Evolutionary conservation across 2,329 filamentous ascomycete genomes (phyloP).

Genomic region (Nothophoma quercina): DNA sequence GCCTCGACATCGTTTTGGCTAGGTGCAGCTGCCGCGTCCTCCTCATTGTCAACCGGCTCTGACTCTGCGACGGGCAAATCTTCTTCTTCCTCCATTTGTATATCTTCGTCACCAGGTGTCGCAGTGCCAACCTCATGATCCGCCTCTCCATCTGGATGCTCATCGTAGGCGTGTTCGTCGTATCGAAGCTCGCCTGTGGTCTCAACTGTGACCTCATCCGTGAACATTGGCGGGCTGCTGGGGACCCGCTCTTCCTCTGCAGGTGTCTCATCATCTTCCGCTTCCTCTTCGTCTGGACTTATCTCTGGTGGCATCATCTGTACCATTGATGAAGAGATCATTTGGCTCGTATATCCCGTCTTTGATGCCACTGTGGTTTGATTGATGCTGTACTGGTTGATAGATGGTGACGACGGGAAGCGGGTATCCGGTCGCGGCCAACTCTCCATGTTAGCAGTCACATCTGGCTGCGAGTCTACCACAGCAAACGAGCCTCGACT

Average conservation of each 20-base stretch:
- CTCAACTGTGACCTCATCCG: conserved; percentile 28
- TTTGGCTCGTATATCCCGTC: conserved; percentile 42
- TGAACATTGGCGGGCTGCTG: conserved; percentile 45
- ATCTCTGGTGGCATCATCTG: conserved; percentile 39
- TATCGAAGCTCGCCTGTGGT: no score
- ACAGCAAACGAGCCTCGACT: conserved; percentile 51
- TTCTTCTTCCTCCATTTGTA: conserved; percentile 26
- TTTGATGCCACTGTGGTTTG: conserved; percentile 43
- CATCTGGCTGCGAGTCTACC: conserved; percentile 56
- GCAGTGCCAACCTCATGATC: conserved; percentile 29
- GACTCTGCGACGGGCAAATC: neutral
- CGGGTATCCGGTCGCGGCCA: conserved; percentile 32
- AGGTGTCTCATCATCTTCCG: conserved; percentile 14
- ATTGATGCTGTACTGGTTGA: conserved; percentile 46
- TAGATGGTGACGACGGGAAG: conserved; percentile 49
- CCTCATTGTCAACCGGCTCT: neutral
- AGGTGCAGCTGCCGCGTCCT: conserved; percentile 5
- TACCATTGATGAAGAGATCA: conserved; percentile 42
- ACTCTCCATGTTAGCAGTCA: conserved; percentile 33
- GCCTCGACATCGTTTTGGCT: neutral
- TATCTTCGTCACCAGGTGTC: conserved; percentile 32
- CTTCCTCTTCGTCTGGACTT: conserved; percentile 22
- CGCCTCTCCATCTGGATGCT: conserved; percentile 21
- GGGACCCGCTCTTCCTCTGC: conserved; percentile 44
- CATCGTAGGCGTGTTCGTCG: conserved; percentile 38